Percentiles rank a stretch among this genome's conserved stretches.
These are phyloP conservation scores for Plasmodium gaboni DNA, from an alignment of 169 alveolate species.

Conservation along the genomic window DNA sequence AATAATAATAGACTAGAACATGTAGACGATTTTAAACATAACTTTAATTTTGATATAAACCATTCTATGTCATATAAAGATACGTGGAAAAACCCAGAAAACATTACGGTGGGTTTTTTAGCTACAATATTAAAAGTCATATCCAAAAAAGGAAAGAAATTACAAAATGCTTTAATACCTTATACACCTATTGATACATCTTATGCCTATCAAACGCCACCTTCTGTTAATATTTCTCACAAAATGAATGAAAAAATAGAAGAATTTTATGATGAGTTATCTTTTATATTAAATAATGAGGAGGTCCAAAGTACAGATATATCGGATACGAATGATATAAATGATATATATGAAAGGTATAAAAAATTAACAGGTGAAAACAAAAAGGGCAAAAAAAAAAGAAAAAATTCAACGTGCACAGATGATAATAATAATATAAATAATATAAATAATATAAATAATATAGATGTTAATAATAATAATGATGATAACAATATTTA, in stretches of 20 bases:
- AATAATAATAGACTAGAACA: constrained; percentile 20
- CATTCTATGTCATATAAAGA: neutral
- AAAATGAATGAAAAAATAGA: constrained; percentile 47
- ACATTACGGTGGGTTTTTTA: constrained; percentile 70
- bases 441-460: neutral
- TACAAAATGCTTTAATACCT: constrained; percentile 51
- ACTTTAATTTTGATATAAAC: too few relatives aligned
- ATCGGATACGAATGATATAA: constrained; percentile 36
- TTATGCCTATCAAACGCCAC: constrained; percentile 67
- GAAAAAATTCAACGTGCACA: neutral
- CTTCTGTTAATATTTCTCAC: constrained; percentile 22
- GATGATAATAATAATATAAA: neutral
- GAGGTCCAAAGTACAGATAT: constrained; percentile 34
- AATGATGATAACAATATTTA: neutral
- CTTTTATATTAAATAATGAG: constrained; percentile 34
- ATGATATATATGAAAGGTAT: constrained; percentile 30
- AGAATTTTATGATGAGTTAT: constrained; percentile 65
- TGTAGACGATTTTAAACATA: neutral
- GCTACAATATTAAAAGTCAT: constrained; percentile 65
- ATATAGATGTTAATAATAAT: neutral
- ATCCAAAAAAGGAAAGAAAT: constrained; percentile 59
- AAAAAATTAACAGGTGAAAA: constrained; percentile 6
- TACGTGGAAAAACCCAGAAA: constrained; percentile 49
- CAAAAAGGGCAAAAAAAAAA: constrained; percentile 5
- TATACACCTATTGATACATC: constrained; percentile 68